Percentiles rank a stretch among this genome's conserved stretches.
phyloP scores from a whole-genome alignment of 768 basidiomycete species.

The Termitomyces sp. region DNA sequence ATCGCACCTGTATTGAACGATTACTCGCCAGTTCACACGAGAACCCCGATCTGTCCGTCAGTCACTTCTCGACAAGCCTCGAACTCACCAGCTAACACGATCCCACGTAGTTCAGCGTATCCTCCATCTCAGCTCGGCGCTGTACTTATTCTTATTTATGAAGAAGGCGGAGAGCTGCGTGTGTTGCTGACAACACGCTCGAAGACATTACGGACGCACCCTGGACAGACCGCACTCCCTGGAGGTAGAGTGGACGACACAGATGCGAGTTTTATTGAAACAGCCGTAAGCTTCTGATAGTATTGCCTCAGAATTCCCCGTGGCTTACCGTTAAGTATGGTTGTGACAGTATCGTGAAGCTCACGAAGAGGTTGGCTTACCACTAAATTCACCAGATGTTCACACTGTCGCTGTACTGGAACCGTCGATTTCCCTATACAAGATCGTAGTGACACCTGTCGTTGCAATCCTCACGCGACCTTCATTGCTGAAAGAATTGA shows the following conservation, averaged over 20 bases:
- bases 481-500: constrained; percentile 46
- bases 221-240: constrained; percentile 80
- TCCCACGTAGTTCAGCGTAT: constrained; percentile 24
- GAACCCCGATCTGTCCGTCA: constrained; percentile 52
- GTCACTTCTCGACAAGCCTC: constrained; percentile 15
- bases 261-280: constrained; percentile 59
- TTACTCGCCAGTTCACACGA: constrained; percentile 30
- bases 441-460: constrained; percentile 75
- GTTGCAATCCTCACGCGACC: constrained; percentile 63
- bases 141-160: constrained; percentile 77
- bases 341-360: constrained; percentile 71
- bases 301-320: neutral
- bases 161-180: constrained; percentile 60
- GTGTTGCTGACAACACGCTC: constrained; percentile 87
- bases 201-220: constrained; percentile 67
- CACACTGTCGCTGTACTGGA: constrained; percentile 59
- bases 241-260: constrained; percentile 74
- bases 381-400: constrained; percentile 51
- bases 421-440: constrained; percentile 65
- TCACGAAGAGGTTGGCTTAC: constrained; percentile 77
- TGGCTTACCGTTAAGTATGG: neutral
- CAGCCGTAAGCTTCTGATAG: constrained; percentile 54
- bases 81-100: constrained; percentile 14
- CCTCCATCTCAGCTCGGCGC: constrained; percentile 55
- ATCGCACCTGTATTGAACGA: constrained; percentile 35